A percentile compares a stretch with the other conserved stretches of the same genome.
Evolutionary conservation across 2,329 filamentous ascomycete genomes (phyloP).

Genomic region (Chalara sp.): DNA sequence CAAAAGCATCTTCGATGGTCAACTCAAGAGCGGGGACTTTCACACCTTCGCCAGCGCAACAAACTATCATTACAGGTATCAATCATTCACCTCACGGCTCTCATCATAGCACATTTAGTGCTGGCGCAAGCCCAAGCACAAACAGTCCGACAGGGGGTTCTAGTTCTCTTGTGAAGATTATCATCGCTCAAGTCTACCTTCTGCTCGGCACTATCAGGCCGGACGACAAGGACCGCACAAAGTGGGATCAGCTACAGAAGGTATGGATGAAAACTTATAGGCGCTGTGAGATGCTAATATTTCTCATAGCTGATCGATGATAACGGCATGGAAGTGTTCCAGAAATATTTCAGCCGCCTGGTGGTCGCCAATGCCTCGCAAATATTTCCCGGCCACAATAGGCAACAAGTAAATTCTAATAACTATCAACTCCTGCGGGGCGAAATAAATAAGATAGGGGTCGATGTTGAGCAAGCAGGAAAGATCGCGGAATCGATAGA

Average conservation of each 20-base stretch:
- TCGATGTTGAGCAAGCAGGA: conserved; percentile 73
- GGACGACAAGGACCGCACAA: conserved; percentile 82
- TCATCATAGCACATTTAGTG: conserved; percentile 38
- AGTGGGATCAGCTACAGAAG: conserved; percentile 95
- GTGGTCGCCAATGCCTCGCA: conserved; percentile 85
- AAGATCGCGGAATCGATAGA: conserved; percentile 94
- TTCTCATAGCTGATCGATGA: conserved; percentile 75
- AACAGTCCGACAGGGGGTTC: conserved; percentile 37
- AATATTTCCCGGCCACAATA: conserved; percentile 76
- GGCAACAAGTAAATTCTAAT: conserved; percentile 66
- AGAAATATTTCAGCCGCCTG: conserved; percentile 90
- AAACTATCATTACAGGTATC: conserved; percentile 28
- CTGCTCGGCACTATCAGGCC: conserved; percentile 82
- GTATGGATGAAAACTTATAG: conserved; percentile 41
- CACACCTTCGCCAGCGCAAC: conserved; percentile 29
- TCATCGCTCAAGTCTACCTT: conserved; percentile 90
- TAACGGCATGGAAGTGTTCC: conserved; percentile 98
- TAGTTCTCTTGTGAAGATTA: conserved; percentile 78
- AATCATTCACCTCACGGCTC: conserved; percentile 32
- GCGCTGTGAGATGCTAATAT: not conserved
- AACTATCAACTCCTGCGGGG: conserved; percentile 77
- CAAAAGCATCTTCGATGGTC: conserved; percentile 30
- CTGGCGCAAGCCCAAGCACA: conserved; percentile 28
- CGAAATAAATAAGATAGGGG: conserved; percentile 81
- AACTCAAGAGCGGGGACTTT: conserved; percentile 29